Evolutionary conservation across 2,329 filamentous ascomycete genomes (phyloP), one percentile per base, ranked within the genome.

Genomic region (Metarhizium robertsii): DNA sequence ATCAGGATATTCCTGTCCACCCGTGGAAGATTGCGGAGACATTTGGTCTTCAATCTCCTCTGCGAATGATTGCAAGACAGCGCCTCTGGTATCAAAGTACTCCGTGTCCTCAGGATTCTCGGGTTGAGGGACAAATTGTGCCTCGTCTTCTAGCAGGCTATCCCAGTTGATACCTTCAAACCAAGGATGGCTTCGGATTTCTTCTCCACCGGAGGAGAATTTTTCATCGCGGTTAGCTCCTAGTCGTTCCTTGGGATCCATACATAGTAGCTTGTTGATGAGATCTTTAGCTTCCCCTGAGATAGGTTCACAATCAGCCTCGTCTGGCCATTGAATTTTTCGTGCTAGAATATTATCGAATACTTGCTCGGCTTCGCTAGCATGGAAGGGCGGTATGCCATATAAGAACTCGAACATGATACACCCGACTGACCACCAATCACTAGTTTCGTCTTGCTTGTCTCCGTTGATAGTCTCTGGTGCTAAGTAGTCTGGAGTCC

Each of bases 351-450:
- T 99, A 64, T 99, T 99, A 64, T 96, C 90, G 66, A 99, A 99
- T 1, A 99, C 94, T 63, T 94, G 80, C 63, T 99, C 94, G 0
- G 94, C 90, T 50, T 92, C 91, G 20, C 80, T 77, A 1, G 90
- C 94, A 68, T 97, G 91, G 70, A 99, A 99, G 0, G 94, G 94
- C 1, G 94, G 94, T 56, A 90, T 87, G 1, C 94, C 94, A 66
- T 90, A 97, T 2, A 99, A 75, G 61, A 96, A 96, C 66, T 99
- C 94, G 65, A 96, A 99, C 71, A 97, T 76, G 63, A 99, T 97
- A 69, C 95, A 99, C 1, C 94, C 94, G n/a, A 99, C 80, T 25
- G 94, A 97, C 94, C 94, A 99, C 94, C 94, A 99, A 83, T 99
- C 94, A 67, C 94, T 97, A 62, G 92, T 94, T 70, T 97, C 92